These are phyloP conservation scores for Agapanthus africanus DNA, from an alignment of 106 monocot species.

Conservation along the genomic window DNA sequence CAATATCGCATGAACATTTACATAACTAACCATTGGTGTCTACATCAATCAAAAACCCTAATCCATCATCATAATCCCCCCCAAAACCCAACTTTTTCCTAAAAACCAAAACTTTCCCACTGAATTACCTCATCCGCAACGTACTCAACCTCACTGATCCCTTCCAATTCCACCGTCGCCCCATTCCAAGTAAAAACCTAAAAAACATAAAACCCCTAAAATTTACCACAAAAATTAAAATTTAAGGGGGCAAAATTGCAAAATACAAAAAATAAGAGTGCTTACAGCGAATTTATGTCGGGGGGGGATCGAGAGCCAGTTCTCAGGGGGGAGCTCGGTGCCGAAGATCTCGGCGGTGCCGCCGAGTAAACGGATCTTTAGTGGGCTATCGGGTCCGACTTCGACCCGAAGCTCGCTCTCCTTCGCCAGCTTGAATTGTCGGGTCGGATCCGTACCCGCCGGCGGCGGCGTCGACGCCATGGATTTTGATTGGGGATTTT, in stretches of 20 bases:
- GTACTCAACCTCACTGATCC: conserved; percentile 75
- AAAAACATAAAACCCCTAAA: not conserved
- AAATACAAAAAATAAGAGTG: not conserved
- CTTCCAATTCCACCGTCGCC: conserved; percentile 78
- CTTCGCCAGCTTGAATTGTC: conserved; percentile 57
- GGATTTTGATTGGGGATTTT: no score
- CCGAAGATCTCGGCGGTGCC: conserved; percentile 94
- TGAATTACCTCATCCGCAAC: conserved; percentile 82
- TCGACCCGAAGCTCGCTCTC: conserved; percentile 87
- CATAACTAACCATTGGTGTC: conserved; percentile 95
- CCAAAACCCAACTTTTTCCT: not conserved
- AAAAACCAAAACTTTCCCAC: not conserved
- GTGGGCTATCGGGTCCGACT: conserved; percentile 45
- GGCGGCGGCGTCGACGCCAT: conserved; percentile 6
- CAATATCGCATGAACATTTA: conserved; percentile 93
- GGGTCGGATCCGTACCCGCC: no score
- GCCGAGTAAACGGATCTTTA: conserved; percentile 62
- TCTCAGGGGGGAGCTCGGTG: conserved; percentile 78
- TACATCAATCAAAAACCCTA: no score
- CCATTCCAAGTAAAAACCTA: conserved; percentile 93
- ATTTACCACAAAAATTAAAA: no score
- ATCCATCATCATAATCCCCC: not conserved
- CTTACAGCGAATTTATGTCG: conserved; percentile 69
- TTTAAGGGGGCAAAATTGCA: not conserved
- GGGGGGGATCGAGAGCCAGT: conserved; percentile 75